Evolutionary conservation across 1,284 basidiomycete genomes (phyloP), one percentile per base, ranked within the genome.

Genomic region (Trametes versicolor): DNA sequence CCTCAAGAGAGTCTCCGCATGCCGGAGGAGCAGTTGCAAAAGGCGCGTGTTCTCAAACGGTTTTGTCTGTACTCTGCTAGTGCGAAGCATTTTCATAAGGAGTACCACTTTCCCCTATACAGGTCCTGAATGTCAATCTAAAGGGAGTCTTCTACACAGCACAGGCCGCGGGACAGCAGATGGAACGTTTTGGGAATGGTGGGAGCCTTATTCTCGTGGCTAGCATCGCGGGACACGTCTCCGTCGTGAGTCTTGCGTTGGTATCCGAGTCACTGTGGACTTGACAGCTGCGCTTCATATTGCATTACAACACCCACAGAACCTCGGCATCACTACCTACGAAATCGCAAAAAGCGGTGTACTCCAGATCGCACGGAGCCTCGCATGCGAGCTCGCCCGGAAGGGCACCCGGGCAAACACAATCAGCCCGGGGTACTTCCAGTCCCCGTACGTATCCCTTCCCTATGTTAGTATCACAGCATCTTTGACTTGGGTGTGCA

Each of bases 161-260:
- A 2, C 92, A 94, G 74, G 91, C 91, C 0, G 93, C 89, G 4
- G 93, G 92, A 2, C 82, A 87, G 64, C 87, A 92, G 77, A 94
- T 93, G 91, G 79, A 75, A 23, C 83, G 87, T 37, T 92, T 90
- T 68, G 85, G 86, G 3, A 85, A 82, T 17, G 82, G 83, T 8
- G 94, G 93, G 0, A 94, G 92, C 70, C 93, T 96, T 68, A 85
- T 94, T 65, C 77, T 95, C 65, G 89, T 96, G 69, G 93, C 92
- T 13, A 94, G 92, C 63, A 94, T 96, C 91, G 91, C 90, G 47
- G 94, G 93, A 19, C 88, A 87, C 56, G 87, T 95, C 67, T 91
- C 92, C 58, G 94, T 94, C 79, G 93, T 90, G 70, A 59, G 82
- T 65, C 9, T 8, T 2, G 2, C 41, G 5, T 17, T 21, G 12